Evolutionary conservation across 2,329 filamentous ascomycete genomes (phyloP), one percentile per base, ranked within the genome.

Genomic region (Macrophomina tecta): DNA sequence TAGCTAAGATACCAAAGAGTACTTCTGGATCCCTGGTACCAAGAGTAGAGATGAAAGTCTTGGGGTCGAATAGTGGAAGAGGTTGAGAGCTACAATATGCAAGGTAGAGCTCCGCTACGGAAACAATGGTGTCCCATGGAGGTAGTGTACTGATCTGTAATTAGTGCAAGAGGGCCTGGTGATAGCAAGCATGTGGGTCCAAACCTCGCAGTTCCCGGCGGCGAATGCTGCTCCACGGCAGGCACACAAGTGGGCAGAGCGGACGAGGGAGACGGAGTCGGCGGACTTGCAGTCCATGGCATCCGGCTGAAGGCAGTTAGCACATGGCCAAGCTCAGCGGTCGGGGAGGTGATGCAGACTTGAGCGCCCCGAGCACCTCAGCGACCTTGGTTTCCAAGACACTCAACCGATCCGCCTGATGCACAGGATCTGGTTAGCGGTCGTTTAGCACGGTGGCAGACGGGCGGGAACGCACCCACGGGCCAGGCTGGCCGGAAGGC

Each of bases 81-180:
- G 83, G 83, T 61, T 86, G 84, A 30, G 79, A 82, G 63, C 85
- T 81, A 65, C 82, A 83, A 69, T 82, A 85, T 4, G 76, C 70
- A 3, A 84, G 69, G 69, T 85, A 86, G 1, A 80, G 71, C 53
- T 81, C 75, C 12, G 79, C 80, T 14, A 81, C 72, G 5, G 73
- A 72, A 8, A 64, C 40, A 9, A 55, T 56, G 28, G 46, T 53
- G 23, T 64, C 49, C 48, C 61, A 63, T 14, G 42, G 48, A 11
- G 52, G 46, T 6, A 67, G 48, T 4, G 49, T 62, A 30, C 58
- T 62, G 1, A 42, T 4, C 18, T 4, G 9, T 4, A n/a, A 9
- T 62, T 30, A 62, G 58, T 14, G 4, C 2, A 14, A 18, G 30
- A 8, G 11, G 9, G 16, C 3, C 9, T n/a, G n/a, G 3, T 4